Evolutionary conservation across 352 stramenopile species (phyloP), one percentile per base, ranked within the genome.

Genomic region (Phytophthora chlamydospora): DNA sequence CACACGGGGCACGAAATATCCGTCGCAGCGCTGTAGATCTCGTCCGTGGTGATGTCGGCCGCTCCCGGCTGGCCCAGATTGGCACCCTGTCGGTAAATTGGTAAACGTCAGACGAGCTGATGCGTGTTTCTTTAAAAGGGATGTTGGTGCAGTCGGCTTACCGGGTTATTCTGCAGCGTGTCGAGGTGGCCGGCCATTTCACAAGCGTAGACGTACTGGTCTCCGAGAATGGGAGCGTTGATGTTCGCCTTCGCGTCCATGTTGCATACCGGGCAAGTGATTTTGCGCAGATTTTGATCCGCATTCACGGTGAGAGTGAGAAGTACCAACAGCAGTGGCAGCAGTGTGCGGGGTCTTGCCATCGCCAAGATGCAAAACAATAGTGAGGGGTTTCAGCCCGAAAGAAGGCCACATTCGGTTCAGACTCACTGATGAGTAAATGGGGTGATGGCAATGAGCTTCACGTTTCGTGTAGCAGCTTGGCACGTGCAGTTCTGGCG

Each of bases 101-200:
- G n/a, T n/a, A n/a, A n/a, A n/a, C n/a, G n/a, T n/a, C n/a, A n/a
- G n/a, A n/a, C n/a, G n/a, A n/a, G n/a, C n/a, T n/a, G n/a, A n/a
- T n/a, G n/a, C n/a, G n/a, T n/a, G n/a, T n/a, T n/a, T n/a, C n/a
- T n/a, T 32, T 40, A 27, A 39, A 56, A 7, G 35, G 9, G n/a
- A 41, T 41, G 11, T n/a, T n/a, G 35, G 11, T 41, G 35, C 11
- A 47, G 12, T 2, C 11, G 10, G 32, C 71, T 31, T 48, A 90
- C 81, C 44, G 81, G 78, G 33, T 88, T 55, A 62, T 86, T 85
- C 59, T 80, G 72, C 54, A 90, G 68, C 56, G 71, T 54, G 62
- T 88, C 76, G 39, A 90, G 66, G 69, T 83, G 77, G n/a, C 77
- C 77, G 0, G 81, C 81, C 81, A 90, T 90, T 52, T 86, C 81